These are phyloP conservation scores for Myrica gale DNA, from an alignment of 306 rosid genomes.

Conservation along the genomic window DNA sequence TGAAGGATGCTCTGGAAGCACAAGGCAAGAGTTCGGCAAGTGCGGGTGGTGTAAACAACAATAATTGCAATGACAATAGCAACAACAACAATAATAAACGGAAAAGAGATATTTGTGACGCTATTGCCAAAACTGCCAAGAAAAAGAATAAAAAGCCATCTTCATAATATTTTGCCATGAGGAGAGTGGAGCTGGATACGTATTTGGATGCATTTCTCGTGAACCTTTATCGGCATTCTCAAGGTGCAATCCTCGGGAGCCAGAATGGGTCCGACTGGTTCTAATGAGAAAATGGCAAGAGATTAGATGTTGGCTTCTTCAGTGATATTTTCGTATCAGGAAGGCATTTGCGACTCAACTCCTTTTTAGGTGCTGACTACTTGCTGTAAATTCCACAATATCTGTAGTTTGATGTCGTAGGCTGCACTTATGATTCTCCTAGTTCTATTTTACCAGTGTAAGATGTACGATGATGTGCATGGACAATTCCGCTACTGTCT, in stretches of 20 bases:
- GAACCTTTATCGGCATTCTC: neutral
- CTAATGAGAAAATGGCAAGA: conserved; percentile 14
- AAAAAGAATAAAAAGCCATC: conserved; percentile 49
- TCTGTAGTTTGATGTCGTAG: neutral
- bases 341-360: neutral
- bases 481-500: neutral
- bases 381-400: neutral
- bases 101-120: conserved; percentile 59
- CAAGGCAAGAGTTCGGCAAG: conserved; percentile 57
- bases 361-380: neutral
- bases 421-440: conserved; percentile 9
- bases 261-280: conserved; percentile 9
- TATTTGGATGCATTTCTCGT: neutral
- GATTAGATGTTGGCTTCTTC: conserved; percentile 7
- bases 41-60: conserved; percentile 34
- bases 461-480: neutral
- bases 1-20: conserved; percentile 57
- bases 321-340: neutral
- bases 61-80: conserved; percentile 1
- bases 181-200: conserved; percentile 12
- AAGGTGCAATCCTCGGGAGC: conserved; percentile 9
- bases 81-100: conserved; percentile 45
- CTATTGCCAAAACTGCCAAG: conserved; percentile 66
- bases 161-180: conserved; percentile 20
- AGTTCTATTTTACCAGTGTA: conserved; percentile 1